phyloP scores from a whole-genome alignment of 306 rosid genomes.

The Hippophae gyantsensis region DNA sequence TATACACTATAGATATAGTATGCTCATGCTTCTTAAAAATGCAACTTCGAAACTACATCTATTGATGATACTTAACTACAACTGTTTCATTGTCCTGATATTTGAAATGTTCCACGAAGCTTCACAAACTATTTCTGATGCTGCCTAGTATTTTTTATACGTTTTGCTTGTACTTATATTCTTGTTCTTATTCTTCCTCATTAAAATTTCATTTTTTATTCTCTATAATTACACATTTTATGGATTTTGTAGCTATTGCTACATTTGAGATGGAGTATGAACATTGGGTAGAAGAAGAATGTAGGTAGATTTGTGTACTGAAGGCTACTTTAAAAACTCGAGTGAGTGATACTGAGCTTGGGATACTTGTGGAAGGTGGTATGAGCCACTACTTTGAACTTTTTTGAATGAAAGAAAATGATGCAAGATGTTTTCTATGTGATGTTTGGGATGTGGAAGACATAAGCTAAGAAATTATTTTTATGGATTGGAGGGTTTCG shows the following conservation, averaged over 20 bases:
- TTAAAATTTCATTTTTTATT: constrained; percentile 1
- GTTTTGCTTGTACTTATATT: no score
- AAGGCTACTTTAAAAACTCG: constrained; percentile 51
- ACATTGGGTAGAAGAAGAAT: constrained; percentile 77
- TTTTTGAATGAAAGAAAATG: constrained; percentile 67
- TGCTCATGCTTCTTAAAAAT: no score
- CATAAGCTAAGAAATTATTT: constrained; percentile 74
- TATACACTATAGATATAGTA: no score
- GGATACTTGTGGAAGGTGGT: constrained; percentile 47
- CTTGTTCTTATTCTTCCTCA: no score
- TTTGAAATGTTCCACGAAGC: no score
- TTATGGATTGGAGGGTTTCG: constrained; percentile 95
- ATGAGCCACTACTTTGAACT: constrained; percentile 70
- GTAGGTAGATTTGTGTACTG: constrained; percentile 47
- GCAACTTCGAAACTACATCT: no score
- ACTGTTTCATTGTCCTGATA: no score
- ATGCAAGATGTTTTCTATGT: constrained; percentile 84
- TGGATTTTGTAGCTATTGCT: constrained; percentile 38
- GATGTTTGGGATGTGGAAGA: constrained; percentile 80
- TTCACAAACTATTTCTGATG: no score
- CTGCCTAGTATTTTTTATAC: no score
- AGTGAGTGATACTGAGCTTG: constrained; percentile 49
- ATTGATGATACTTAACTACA: no score
- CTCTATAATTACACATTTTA: constrained; percentile 17
- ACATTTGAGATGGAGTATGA: constrained; percentile 71